A percentile compares a stretch with the other conserved stretches of the same genome.
Evolutionary conservation across 163 green algal species (phyloP).

Genomic region (Chloromonas sp.): DNA sequence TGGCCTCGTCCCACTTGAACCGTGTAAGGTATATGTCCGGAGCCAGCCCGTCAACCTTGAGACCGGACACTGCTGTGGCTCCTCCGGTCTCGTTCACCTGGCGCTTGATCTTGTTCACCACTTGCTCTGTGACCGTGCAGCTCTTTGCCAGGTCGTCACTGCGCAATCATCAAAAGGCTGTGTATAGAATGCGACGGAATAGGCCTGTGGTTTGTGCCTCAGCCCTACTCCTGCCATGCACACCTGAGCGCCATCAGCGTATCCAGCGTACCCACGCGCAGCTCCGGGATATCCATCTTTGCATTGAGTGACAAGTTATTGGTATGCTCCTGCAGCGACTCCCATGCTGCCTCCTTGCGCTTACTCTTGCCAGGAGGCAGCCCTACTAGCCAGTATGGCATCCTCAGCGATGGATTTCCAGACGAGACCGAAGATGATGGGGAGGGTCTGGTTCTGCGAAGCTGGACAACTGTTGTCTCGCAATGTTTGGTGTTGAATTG

Average conservation of each 20-base stretch:
- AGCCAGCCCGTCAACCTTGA: conserved; percentile 74
- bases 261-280: conserved; percentile 93
- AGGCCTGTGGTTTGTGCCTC: neutral
- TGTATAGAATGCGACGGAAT: neutral
- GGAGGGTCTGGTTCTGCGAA: too few relatives aligned
- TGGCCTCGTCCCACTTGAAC: conserved; percentile 97
- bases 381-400: conserved; percentile 70
- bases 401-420: neutral
- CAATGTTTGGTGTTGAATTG: too few relatives aligned
- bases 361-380: conserved; percentile 49
- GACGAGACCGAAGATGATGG: too few relatives aligned
- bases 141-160: conserved; percentile 91
- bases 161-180: neutral
- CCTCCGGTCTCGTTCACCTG: conserved; percentile 70
- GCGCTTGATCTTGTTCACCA: conserved; percentile 84
- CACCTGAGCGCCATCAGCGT: conserved; percentile 73
- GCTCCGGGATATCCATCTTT: conserved; percentile 81
- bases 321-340: conserved; percentile 70
- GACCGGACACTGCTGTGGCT: conserved; percentile 6
- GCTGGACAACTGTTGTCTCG: too few relatives aligned
- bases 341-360: conserved; percentile 59
- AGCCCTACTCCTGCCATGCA: neutral
- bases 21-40: conserved; percentile 76
- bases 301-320: conserved; percentile 54
- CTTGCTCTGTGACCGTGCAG: conserved; percentile 66